Evolutionary conservation across 2,329 filamentous ascomycete genomes (phyloP), one percentile per base, ranked within the genome.

Genomic region (Phaeophleospora eucalypticola): DNA sequence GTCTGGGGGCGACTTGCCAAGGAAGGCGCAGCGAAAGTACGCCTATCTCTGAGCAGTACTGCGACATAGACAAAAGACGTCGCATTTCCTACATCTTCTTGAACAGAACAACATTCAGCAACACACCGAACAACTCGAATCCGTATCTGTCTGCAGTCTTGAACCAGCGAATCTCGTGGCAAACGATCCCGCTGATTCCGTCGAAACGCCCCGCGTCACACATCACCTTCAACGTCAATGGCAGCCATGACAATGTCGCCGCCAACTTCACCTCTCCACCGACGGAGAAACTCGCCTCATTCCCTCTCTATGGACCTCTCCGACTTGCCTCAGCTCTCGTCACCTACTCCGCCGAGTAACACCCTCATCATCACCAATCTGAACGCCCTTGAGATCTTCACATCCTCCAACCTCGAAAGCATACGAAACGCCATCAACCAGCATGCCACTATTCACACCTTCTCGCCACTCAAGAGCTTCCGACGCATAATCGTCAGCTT

Each of bases 301-400:
- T 40, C 39, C 29, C 46, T 43, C 46, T 48, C 41, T 16, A 39
- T 48, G 40, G 46, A 48, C 36, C 46, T 48, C 27, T 41, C 41
- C 17, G 46, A 48, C 18, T 17, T 48, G 8, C 46, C 87, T 41
- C 79, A 84, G 29, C 75, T 87, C 45, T 74, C 75, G 35, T 78
- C 81, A 63, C 86, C 87, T n/a, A 82, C 86, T 19, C 80, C 83
- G 45, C 84, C 86, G 4, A 86, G 84, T 57, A 93, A 93, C 73
- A 93, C 87, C 0, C 82, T 93, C 46, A 81, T 93, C 62, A 84
- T 93, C 64, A 93, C 87, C 60, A 89, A 89, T 71, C 80, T 93
- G 50, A 73, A 83, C 62, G 80, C 87, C 56, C 71, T 76, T 49
- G 82, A 85, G 61, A 82, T 89, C 71, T 93, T 91, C 76, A 75